Evolutionary conservation across 2,329 filamentous ascomycete genomes (phyloP).

Genomic region (Cadophora gregata): DNA sequence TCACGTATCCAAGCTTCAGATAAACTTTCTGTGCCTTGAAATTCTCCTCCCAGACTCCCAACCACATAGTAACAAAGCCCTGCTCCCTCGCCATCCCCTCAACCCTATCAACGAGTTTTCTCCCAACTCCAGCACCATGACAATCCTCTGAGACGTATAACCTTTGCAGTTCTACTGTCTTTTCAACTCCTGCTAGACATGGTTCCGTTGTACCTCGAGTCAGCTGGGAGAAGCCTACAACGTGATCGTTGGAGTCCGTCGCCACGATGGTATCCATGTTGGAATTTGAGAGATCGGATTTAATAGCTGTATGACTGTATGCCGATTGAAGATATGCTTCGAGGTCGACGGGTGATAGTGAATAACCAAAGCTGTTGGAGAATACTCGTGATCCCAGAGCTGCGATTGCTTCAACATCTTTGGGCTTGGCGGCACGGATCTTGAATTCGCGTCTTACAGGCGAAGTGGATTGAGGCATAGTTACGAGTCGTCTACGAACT

Average conservation of each 20-base stretch:
- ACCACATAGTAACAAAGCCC: constrained; percentile 49
- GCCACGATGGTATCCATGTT: constrained; percentile 42
- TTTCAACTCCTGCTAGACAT: constrained; percentile 44
- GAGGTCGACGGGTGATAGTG: constrained; percentile 48
- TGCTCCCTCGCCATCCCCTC: constrained; percentile 46
- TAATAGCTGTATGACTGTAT: constrained; percentile 44
- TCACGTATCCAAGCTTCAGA: constrained; percentile 48
- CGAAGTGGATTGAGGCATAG: constrained; percentile 26
- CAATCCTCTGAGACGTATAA: constrained; percentile 48
- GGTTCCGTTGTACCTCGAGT: constrained; percentile 48
- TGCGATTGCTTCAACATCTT: constrained; percentile 44
- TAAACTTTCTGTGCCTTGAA: constrained; percentile 48
- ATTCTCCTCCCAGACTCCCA: constrained; percentile 57
- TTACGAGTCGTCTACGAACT: too few species aligned
- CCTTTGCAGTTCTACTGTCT: constrained; percentile 50
- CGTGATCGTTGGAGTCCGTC: constrained; percentile 24
- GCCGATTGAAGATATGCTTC: constrained; percentile 47
- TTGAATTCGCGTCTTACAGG: constrained; percentile 20
- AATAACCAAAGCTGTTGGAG: constrained; percentile 50
- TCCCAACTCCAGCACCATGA: constrained; percentile 50
- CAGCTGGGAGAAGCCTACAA: constrained; percentile 52
- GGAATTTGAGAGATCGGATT: constrained; percentile 38
- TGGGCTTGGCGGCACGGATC: constrained; percentile 40
- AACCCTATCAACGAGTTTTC: constrained; percentile 41
- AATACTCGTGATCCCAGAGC: constrained; percentile 48